Conservation (phyloP, 129 eudicot genomes). For the Lactuca sativa region DNA sequence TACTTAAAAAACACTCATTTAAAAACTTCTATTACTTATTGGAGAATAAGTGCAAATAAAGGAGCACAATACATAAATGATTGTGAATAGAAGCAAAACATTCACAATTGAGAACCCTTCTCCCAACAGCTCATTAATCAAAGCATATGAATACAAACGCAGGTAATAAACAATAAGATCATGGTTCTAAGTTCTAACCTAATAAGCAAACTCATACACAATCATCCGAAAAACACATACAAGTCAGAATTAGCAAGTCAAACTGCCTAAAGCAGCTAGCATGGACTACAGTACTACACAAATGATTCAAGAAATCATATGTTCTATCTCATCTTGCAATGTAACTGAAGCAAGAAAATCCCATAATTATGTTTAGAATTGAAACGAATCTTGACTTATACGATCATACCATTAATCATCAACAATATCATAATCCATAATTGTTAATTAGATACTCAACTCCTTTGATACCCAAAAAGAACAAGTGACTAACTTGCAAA, state of each 20-base stretch:
- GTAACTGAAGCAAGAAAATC: too few relatives aligned
- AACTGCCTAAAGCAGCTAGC: too few relatives aligned
- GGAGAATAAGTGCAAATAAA: too few relatives aligned
- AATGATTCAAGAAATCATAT: not conserved
- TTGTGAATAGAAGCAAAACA: not conserved
- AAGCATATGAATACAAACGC: not conserved
- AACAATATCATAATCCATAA: not conserved
- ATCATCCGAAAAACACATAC: not conserved
- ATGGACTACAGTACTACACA: too few relatives aligned
- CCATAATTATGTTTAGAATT: too few relatives aligned
- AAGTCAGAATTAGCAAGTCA: too few relatives aligned
- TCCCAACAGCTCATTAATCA: not conserved
- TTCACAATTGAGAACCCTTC: not conserved
- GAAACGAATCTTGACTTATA: too few relatives aligned
- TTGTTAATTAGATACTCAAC: not conserved
- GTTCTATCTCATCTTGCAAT: too few relatives aligned
- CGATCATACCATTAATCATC: not conserved
- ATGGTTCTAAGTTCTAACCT: not conserved
- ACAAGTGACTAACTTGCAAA: not conserved
- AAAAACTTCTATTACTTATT: too few relatives aligned
- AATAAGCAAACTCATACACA: not conserved
- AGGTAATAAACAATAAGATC: too few relatives aligned
- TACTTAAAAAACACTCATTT: too few relatives aligned
- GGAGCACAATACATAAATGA: too few relatives aligned
- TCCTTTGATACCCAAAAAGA: slow-evolving; percentile 1